Conservation (phyloP, 139 green algal genomes). For the Micractinium sp. region DNA sequence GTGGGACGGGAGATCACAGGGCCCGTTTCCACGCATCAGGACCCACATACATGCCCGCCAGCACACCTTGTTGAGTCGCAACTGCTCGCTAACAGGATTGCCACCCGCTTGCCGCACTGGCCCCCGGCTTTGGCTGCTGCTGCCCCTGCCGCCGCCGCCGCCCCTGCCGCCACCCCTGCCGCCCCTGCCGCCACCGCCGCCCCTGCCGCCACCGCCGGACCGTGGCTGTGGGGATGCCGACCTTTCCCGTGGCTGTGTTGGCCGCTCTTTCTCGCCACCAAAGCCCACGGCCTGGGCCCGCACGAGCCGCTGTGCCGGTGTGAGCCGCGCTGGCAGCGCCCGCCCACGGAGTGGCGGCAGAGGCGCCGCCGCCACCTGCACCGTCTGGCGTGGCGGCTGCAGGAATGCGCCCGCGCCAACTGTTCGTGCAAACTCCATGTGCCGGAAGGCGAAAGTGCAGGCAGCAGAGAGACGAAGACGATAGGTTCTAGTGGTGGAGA, state of each 20-base stretch:
- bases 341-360: background rate
- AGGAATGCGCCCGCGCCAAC: slow-evolving; percentile 4
- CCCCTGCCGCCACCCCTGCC: background rate
- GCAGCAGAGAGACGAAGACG: too few relatives aligned
- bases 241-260: background rate
- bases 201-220: background rate
- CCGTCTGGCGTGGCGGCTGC: slow-evolving; percentile 16
- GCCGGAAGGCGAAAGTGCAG: too few relatives aligned
- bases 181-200: background rate
- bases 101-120: slow-evolving; percentile 4
- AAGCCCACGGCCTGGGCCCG: background rate
- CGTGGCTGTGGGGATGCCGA: too few relatives aligned
- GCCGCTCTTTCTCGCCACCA: background rate
- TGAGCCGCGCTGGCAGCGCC: background rate
- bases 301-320: background rate
- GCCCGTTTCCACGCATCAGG: background rate
- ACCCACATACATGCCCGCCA: background rate
- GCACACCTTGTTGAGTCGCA: slow-evolving; percentile 34
- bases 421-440: too few relatives aligned
- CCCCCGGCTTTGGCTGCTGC: background rate
- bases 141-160: background rate
- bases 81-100: background rate
- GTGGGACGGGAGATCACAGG: too few relatives aligned
- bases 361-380: background rate
- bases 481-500: too few relatives aligned